Base-by-base conservation (phyloP, 768 basidiomycete genomes). In the Rhizopogon vinicolor region DNA sequence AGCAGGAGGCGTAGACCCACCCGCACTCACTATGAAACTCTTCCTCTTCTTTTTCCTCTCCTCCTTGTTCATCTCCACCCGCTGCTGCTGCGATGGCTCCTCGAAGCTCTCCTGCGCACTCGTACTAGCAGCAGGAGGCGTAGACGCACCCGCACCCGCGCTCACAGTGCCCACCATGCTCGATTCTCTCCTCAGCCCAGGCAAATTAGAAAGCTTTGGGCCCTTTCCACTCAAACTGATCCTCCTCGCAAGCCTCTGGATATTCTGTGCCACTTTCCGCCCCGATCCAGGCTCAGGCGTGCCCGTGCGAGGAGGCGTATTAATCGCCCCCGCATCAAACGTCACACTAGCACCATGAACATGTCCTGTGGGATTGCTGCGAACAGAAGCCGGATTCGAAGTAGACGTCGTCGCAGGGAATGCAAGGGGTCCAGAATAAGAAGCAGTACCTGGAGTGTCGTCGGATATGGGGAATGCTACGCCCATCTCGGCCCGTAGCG, bases 201-300 rank as follows among this genome's bases (percentile, higher is more conserved):
- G 68, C 6, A 68, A 63, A 18, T 59, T 64, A 3, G 65, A 62
- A 39, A 74, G 71, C 8, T 37, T 49, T 2, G 48, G 33, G 1
- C 19, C 19, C 8, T 49, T 49, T 0, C 48, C 48, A 9, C 70
- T 29, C 75, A 89, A 68, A 9, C 89, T 91, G 53, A 93, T 85
- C 58, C 83, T 77, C 57, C 89, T 76, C 14, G 89, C 91, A 39
- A 93, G 65, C 16, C 89, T 80, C 67, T 91, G 89, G 76, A 93
- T 89, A 63, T 92, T 92, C 67, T 93, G 91, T 28, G 89, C 87
- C 8, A 89, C 74, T 90, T 91, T 35, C 82, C 82, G 63, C 89
- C 89, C n/a, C 22, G 82, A 78, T 59, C 87, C 86, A 2, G 79
- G 80, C 63, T 91, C 87, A 5, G 90, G 88, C 7, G 89, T 87